Base-by-base conservation (phyloP, 139 green algal species). In the Micractinium conductrix region DNA sequence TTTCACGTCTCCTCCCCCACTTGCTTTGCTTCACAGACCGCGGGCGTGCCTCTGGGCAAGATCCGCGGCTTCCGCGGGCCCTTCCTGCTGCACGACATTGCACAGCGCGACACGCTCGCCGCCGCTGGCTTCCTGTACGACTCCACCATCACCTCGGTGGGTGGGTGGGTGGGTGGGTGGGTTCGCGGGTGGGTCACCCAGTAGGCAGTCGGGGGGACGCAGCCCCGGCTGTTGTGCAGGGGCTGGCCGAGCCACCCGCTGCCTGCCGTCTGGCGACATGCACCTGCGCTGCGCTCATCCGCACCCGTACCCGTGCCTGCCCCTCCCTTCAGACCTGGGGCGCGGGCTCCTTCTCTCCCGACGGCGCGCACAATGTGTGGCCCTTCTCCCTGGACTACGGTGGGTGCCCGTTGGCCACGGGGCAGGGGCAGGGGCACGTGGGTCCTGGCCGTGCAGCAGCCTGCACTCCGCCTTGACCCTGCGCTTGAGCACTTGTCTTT, bases 321-420 rank as follows among this genome's bases (percentile, higher is more conserved):
- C 62, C 30, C 62, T 35, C 28, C 30, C 30, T 74, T 19, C 68
- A 74, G 17, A 60, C 43, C 30, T 79, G 43, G 43, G 72, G 43
- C 7, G 1, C 72, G 10, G n/a, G 44, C 72, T 43, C 24, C 58
- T 42, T 55, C 26, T 58, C 62, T 4, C 58, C 76, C 9, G 58
- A 72, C 6, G 76, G n/a, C 21, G 21, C 38, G 30, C 58, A 60
- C 38, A 55, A 73, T 14, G 43, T 72, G 14, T 83, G 76, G 76
- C 76, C 76, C 38, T 83, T 74, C 58, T 74, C 76, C 2, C 26
- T 74, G 38, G 76, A 83, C 58, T 60, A 74, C 4, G 76, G 76
- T 28, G n/a, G n/a, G 30, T 83, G 22, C 58, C 76, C 58, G 58
- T 83, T 28, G 75, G 70, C 53, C 70, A 22, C 7, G 17, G 28